Percentiles rank a stretch among this genome's conserved stretches.
These are phyloP conservation scores for Brassica napus DNA, from an alignment of 345 rosid genomes.

Conservation along the genomic window DNA sequence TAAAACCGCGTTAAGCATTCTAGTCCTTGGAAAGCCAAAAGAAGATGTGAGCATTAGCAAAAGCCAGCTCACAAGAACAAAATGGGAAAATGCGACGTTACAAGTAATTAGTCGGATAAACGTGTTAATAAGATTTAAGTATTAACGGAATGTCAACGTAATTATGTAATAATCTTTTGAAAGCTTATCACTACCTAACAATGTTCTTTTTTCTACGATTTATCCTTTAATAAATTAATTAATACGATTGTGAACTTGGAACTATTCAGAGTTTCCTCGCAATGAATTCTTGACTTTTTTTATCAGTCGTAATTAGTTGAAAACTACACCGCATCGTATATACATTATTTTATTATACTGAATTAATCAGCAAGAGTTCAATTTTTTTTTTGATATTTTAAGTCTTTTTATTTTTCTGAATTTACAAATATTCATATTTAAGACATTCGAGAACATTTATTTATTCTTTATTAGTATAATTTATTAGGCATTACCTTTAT, in stretches of 20 bases:
- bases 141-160: constrained; percentile 31
- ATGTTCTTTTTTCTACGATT: constrained; percentile 21
- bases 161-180: background rate
- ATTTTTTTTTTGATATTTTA: background rate
- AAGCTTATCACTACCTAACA: constrained; percentile 13
- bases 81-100: constrained; percentile 11
- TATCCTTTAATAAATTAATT: background rate
- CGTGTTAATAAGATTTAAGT: constrained; percentile 22
- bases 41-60: constrained; percentile 19
- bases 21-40: constrained; percentile 7
- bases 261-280: constrained; percentile 18
- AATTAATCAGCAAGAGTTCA: background rate
- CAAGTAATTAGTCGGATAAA: constrained; percentile 30
- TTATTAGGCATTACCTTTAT: background rate
- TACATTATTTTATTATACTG: background rate
- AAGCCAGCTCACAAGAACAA: constrained; percentile 35
- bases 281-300: background rate
- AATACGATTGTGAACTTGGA: constrained; percentile 17
- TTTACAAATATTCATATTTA: background rate
- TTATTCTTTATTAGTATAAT: background rate
- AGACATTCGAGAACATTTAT: background rate
- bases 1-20: constrained; percentile 19
- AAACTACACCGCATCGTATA: constrained; percentile 10
- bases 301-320: constrained; percentile 6
- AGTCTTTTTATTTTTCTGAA: background rate